phyloP scores from a whole-genome alignment of 2,329 filamentous ascomycete species.

The Alternaria dauci region DNA sequence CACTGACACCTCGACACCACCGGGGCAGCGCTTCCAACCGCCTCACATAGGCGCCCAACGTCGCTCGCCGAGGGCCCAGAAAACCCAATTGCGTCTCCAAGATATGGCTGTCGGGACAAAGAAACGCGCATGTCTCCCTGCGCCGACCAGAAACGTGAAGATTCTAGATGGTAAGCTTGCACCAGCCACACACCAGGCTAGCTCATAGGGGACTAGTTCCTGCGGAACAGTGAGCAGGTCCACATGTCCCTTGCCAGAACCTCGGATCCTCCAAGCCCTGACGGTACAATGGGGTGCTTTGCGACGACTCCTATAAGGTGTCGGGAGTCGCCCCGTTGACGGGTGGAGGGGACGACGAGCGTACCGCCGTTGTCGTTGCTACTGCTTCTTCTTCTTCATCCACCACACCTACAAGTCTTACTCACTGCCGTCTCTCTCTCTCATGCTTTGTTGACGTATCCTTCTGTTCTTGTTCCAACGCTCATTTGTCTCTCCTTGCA shows the following conservation, averaged over 20 bases:
- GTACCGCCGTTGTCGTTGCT: conserved; percentile 2
- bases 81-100: neutral
- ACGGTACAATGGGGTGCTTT: conserved; percentile 3
- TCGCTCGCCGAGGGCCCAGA: neutral
- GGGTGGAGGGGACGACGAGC: neutral
- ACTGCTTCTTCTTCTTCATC: neutral
- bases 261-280: conserved; percentile 2
- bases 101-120: neutral
- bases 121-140: neutral
- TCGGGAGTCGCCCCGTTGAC: conserved; percentile 1
- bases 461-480: neutral
- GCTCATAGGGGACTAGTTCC: neutral
- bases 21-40: neutral
- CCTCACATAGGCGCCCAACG: neutral
- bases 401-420: neutral
- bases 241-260: conserved; percentile 1
- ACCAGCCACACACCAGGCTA: neutral
- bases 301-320: conserved; percentile 7
- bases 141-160: neutral
- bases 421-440: conserved; percentile 4
- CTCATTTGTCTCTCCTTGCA: neutral
- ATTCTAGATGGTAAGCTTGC: neutral
- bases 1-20: neutral
- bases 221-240: neutral
- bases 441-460: neutral